These are phyloP conservation scores for Bertia moriformis DNA, from an alignment of 2,329 filamentous ascomycete species.

Conservation along the genomic window DNA sequence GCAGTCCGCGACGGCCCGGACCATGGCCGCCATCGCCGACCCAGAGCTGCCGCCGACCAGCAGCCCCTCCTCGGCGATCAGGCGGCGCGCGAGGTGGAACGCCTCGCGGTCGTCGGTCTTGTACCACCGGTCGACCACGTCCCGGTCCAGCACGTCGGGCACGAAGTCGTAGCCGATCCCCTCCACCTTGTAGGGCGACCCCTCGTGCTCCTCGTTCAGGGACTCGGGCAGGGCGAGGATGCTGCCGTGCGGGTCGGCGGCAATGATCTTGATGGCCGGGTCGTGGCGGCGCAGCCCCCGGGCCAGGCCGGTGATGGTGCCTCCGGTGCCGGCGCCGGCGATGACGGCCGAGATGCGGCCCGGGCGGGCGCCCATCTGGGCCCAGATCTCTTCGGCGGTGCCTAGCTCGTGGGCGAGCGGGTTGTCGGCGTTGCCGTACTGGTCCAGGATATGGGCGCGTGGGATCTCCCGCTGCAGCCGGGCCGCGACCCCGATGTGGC, in stretches of 20 bases:
- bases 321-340: constrained; percentile 86
- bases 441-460: constrained; percentile 91
- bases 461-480: constrained; percentile 88
- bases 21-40: constrained; percentile 72
- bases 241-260: constrained; percentile 82
- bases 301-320: constrained; percentile 83
- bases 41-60: constrained; percentile 88
- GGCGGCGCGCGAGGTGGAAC: constrained; percentile 73
- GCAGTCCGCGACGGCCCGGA: constrained; percentile 63
- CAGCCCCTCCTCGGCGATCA: constrained; percentile 89
- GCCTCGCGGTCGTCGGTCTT: constrained; percentile 91
- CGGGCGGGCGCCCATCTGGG: constrained; percentile 63
- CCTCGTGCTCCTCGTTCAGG: constrained; percentile 67
- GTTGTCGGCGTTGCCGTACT: constrained; percentile 86
- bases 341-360: constrained; percentile 59
- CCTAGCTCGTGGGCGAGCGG: constrained; percentile 85
- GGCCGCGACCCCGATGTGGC: constrained; percentile 86
- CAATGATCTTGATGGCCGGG: constrained; percentile 70
- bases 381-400: constrained; percentile 92
- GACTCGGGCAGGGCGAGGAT: constrained; percentile 70
- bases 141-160: constrained; percentile 75
- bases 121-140: constrained; percentile 82
- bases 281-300: constrained; percentile 79
- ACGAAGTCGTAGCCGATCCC: constrained; percentile 98
- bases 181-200: constrained; percentile 91